Base-by-base conservation (phyloP, 148 eudicot species). In the Bassia scoparia region DNA sequence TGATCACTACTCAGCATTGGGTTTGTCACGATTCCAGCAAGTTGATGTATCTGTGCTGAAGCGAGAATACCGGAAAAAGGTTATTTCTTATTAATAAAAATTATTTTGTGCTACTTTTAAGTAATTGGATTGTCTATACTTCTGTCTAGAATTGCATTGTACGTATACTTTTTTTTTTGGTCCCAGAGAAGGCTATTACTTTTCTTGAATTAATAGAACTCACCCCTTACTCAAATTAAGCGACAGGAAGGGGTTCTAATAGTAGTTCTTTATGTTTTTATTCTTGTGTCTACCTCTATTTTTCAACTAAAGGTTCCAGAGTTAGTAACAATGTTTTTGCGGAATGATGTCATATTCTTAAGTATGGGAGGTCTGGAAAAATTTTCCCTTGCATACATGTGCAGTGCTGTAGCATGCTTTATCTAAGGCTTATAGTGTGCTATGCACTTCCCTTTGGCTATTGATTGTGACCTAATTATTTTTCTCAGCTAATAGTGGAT, bases 1-100 rank as follows among this genome's bases (percentile, higher is more conserved):
- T 70, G 98, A 95, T 89, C 97, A 95, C 86, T 95, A 95, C 86
- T 86, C 93, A 10, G 97, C 90, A 27, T 79, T 95, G 85, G 98
- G 98, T 60, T 83, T 95, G 73, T 69, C 93, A 49, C 90, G 92
- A 66, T 86, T 81, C 71, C 84, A 81, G 70, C 79, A 85, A 67
- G 80, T 91, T 44, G 98, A 95, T 77, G 84, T 77, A 74, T 87
- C 97, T 44, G 61, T 88, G 68, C 85, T 95, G 20, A 95, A 89
- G 83, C 80, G 88, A 79, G 98, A 95, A 54, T 95, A 95, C 60
- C 83, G 88, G 74, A 95, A 89, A 83, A 95, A 95, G 94, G 98
- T 91, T 65, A 24, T 44, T 44, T 70, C 52, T 38, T n/a, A n/a
- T n/a, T n/a, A n/a, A n/a, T n/a, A n/a, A 48, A 26, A 61, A 35